A percentile compares a stretch with the other conserved stretches of the same genome.
phyloP scores from a whole-genome alignment of 2,329 filamentous ascomycete species.

The Sporothrix curviconia region DNA sequence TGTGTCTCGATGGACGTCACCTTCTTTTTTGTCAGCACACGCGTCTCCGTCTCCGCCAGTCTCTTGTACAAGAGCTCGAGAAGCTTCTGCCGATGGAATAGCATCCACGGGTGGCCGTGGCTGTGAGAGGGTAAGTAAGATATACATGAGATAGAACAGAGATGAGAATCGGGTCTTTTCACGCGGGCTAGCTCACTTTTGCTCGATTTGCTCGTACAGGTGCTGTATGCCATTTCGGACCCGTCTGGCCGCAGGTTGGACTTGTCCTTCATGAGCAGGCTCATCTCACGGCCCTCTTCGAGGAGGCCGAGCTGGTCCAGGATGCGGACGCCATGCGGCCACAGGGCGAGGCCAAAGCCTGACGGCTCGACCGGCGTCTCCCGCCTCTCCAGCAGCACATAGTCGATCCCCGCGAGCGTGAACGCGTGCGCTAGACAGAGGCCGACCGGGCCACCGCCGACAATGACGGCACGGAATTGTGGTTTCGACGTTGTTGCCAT shows the following conservation, averaged over 20 bases:
- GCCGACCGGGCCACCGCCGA: background rate
- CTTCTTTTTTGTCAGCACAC: slow-evolving; percentile 18
- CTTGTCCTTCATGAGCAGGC: slow-evolving; percentile 18
- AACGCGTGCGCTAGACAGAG: slow-evolving; percentile 22
- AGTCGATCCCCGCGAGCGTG: slow-evolving; percentile 24
- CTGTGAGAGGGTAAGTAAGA: slow-evolving; percentile 12
- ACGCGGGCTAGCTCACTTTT: slow-evolving; percentile 11
- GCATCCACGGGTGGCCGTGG: slow-evolving; percentile 22
- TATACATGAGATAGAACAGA: no score
- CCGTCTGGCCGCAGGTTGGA: slow-evolving; percentile 18
- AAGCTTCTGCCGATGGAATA: slow-evolving; percentile 21
- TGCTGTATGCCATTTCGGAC: slow-evolving; percentile 16
- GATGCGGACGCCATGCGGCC: slow-evolving; percentile 23
- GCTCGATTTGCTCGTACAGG: slow-evolving; percentile 19
- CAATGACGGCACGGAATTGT: slow-evolving; percentile 1
- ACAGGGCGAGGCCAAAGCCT: slow-evolving; percentile 20
- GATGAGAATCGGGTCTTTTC: no score
- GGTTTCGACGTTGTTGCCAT: slow-evolving; percentile 15
- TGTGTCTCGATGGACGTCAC: slow-evolving; percentile 18
- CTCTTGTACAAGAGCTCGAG: slow-evolving; percentile 19
- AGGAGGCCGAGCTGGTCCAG: slow-evolving; percentile 26
- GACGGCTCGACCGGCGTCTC: background rate
- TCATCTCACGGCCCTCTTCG: slow-evolving; percentile 18
- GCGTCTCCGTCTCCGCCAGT: slow-evolving; percentile 18
- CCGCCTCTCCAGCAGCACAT: slow-evolving; percentile 26